Percentiles rank a stretch among this genome's conserved stretches.
Conservation (phyloP, 139 green algal species). For the Ostreobium quekettii region DNA sequence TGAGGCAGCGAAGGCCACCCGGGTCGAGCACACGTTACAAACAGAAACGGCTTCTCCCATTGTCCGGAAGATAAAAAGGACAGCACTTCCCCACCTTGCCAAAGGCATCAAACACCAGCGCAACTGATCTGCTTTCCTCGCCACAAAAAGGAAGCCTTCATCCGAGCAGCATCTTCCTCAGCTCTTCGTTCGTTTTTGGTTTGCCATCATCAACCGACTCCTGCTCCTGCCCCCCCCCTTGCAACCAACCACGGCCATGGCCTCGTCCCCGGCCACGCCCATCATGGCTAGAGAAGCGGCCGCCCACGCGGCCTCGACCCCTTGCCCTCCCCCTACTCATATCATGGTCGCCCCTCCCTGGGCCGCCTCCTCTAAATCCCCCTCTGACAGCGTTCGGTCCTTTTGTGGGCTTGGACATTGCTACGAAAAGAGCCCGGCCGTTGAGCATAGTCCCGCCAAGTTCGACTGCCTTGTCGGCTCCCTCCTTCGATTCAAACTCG, state of each 20-base stretch:
- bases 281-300: too few relatives aligned
- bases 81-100: neutral
- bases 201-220: neutral
- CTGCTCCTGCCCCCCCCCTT: neutral
- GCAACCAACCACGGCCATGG: conserved; percentile 8
- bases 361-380: neutral
- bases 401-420: conserved; percentile 48
- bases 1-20: too few relatives aligned
- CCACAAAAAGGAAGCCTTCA: neutral
- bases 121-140: neutral
- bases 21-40: too few relatives aligned
- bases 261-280: conserved; percentile 1
- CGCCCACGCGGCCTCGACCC: too few relatives aligned
- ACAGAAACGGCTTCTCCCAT: too few relatives aligned
- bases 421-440: conserved; percentile 47
- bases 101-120: neutral
- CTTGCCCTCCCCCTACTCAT: too few relatives aligned
- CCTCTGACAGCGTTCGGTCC: neutral
- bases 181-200: conserved; percentile 60
- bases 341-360: neutral
- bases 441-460: conserved; percentile 38
- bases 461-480: conserved; percentile 36
- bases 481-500: conserved; percentile 48
- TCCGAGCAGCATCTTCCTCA: conserved; percentile 57
- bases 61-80: too few relatives aligned